A percentile compares a stretch with the other conserved stretches of the same genome.
These are phyloP conservation scores for Porosira glacialis DNA, from an alignment of 352 stramenopile genomes.

Conservation along the genomic window DNA sequence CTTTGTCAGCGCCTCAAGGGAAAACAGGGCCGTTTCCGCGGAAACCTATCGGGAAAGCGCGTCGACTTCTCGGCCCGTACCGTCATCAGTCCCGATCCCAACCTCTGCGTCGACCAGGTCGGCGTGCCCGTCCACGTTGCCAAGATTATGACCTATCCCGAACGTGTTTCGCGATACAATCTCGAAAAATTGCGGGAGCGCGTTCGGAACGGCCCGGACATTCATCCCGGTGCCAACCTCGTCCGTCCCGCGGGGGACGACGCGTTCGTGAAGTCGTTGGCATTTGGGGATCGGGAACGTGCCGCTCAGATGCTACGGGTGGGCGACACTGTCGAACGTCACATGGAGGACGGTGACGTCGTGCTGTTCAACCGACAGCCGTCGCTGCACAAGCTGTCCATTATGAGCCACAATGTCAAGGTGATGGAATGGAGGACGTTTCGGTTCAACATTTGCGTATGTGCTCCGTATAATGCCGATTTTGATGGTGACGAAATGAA, in stretches of 20 bases:
- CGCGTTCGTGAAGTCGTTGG: conserved; percentile 90
- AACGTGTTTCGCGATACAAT: conserved; percentile 97
- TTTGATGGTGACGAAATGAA: conserved; percentile 99
- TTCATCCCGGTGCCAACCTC: conserved; percentile 96
- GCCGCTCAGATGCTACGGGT: conserved; percentile 93
- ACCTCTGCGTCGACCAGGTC: conserved; percentile 99
- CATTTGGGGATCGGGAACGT: conserved; percentile 89
- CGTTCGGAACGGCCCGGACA: conserved; percentile 91
- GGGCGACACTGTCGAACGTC: conserved; percentile 97
- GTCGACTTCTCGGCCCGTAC: conserved; percentile 99
- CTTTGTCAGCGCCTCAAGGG: conserved; percentile 99
- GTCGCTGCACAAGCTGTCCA: conserved; percentile 99
- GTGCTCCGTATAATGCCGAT: conserved; percentile 99
- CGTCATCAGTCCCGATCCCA: conserved; percentile 99
- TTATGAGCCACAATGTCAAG: conserved; percentile 98
- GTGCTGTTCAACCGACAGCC: conserved; percentile 98
- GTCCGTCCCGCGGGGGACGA: conserved; percentile 80
- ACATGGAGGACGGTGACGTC: conserved; percentile 96
- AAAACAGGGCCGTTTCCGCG: conserved; percentile 99
- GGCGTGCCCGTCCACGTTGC: conserved; percentile 97
- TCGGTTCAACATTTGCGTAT: conserved; percentile 99
- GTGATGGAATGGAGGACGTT: conserved; percentile 98
- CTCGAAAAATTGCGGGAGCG: conserved; percentile 94
- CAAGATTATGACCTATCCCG: conserved; percentile 96
- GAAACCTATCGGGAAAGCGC: conserved; percentile 98